Conservation (phyloP, 371 early-diverging fungal genomes). For the Blakeslea trispora region DNA sequence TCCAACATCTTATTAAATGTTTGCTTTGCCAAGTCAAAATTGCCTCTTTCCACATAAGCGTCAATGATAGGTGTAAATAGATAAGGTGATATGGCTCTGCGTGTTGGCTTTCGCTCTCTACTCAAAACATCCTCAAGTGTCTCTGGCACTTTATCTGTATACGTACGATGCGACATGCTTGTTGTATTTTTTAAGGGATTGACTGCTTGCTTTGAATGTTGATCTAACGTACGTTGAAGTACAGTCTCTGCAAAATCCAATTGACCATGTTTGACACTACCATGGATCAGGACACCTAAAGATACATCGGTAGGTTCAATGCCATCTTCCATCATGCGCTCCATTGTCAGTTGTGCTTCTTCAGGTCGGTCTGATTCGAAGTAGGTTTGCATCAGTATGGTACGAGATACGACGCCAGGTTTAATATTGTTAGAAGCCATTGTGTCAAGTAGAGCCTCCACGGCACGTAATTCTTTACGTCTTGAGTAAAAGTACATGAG, state of each 20-base stretch:
- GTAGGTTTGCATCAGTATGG: conserved; percentile 45
- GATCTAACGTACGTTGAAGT: conserved; percentile 17
- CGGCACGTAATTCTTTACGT: conserved; percentile 35
- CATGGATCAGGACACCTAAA: conserved; percentile 31
- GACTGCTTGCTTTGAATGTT: too few relatives aligned
- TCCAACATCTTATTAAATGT: conserved; percentile 29
- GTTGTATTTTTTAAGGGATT: too few relatives aligned
- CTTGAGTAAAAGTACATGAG: conserved; percentile 43
- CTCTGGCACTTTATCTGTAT: conserved; percentile 24
- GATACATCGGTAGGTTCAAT: conserved; percentile 29
- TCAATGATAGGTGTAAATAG: conserved; percentile 39
- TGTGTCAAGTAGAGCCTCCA: conserved; percentile 37
- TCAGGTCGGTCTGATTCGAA: conserved; percentile 22
- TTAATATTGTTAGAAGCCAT: conserved; percentile 34
- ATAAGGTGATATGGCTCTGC: conserved; percentile 24
- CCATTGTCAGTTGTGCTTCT: conserved; percentile 31
- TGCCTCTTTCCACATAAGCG: conserved; percentile 15
- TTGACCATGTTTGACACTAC: conserved; percentile 21
- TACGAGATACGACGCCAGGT: conserved; percentile 33
- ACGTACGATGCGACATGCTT: not conserved
- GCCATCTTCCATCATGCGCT: conserved; percentile 38
- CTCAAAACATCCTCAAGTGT: conserved; percentile 38
- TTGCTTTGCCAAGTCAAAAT: conserved; percentile 19
- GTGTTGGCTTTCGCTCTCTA: not conserved
- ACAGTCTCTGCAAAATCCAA: conserved; percentile 34